Evolutionary conservation across 495 filamentous ascomycete genomes (phyloP).

Genomic region (Penicillium argentinense): DNA sequence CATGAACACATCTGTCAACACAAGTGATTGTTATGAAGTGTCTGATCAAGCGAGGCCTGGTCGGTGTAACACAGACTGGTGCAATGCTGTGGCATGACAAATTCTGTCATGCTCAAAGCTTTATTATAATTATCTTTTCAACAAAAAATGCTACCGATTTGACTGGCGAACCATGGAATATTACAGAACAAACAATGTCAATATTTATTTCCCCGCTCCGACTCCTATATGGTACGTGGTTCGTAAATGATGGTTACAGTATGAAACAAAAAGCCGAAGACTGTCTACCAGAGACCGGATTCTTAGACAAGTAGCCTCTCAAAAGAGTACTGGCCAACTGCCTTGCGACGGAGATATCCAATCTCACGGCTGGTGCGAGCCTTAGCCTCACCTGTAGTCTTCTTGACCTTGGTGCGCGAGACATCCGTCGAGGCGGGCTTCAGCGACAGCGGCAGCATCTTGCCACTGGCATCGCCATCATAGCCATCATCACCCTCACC

Average conservation of each 20-base stretch:
- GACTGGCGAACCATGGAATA: too few relatives aligned
- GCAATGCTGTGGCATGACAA: too few relatives aligned
- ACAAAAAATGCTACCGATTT: too few relatives aligned
- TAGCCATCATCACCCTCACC: conserved; percentile 35
- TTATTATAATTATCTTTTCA: too few relatives aligned
- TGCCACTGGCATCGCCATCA: conserved; percentile 37
- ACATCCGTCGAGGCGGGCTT: conserved; percentile 64
- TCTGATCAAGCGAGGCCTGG: too few relatives aligned
- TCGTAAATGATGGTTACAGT: conserved; percentile 21
- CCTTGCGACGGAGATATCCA: conserved; percentile 68
- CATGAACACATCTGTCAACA: too few relatives aligned
- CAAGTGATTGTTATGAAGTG: too few relatives aligned
- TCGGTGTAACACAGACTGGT: too few relatives aligned
- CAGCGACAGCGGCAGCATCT: conserved; percentile 66
- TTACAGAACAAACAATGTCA: not conserved
- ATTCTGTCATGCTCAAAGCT: too few relatives aligned
- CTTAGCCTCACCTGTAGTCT: conserved; percentile 56
- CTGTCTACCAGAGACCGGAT: conserved; percentile 10
- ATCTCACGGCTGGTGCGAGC: conserved; percentile 65
- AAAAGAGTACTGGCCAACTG: conserved; percentile 73
- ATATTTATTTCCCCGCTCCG: conserved; percentile 10
- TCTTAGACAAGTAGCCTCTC: conserved; percentile 64
- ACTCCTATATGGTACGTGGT: conserved; percentile 28
- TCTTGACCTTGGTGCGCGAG: conserved; percentile 44
- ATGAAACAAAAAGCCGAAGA: conserved; percentile 19